These are phyloP conservation scores for Fraxinus quadrangulata DNA, from an alignment of 257 asterid species.

Conservation along the genomic window DNA sequence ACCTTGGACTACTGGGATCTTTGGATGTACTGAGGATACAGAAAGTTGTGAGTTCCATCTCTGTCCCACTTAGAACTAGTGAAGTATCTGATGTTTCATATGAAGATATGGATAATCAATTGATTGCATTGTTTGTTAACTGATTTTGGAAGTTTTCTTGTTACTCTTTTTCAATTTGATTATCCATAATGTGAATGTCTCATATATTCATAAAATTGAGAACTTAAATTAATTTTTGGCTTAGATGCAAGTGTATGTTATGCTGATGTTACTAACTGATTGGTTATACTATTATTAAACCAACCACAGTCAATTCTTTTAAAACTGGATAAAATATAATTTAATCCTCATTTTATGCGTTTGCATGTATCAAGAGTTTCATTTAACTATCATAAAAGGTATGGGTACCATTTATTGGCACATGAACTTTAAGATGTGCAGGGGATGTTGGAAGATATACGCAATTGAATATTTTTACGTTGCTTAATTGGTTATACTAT, in stretches of 20 bases:
- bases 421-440: not conserved
- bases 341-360: not conserved
- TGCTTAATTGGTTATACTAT: not conserved
- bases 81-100: slow-evolving; percentile 10
- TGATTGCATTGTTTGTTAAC: not conserved
- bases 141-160: not conserved
- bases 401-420: not conserved
- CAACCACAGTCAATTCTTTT: not conserved
- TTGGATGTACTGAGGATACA: slow-evolving; percentile 75
- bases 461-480: not conserved
- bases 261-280: too few species aligned
- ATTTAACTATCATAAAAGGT: not conserved
- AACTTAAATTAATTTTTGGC: not conserved
- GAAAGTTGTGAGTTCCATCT: slow-evolving; percentile 77
- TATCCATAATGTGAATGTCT: not conserved
- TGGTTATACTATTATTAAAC: not conserved
- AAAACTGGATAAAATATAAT: not conserved
- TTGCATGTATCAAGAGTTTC: not conserved
- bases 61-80: slow-evolving; percentile 1
- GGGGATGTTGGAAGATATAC: too few species aligned
- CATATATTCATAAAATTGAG: not conserved
- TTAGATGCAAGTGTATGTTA: not conserved
- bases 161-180: too few species aligned
- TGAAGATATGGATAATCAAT: too few species aligned
- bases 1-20: slow-evolving; percentile 94